Evolutionary conservation across 2,329 filamentous ascomycete species (phyloP).

Genomic region (Claviceps paspali): DNA sequence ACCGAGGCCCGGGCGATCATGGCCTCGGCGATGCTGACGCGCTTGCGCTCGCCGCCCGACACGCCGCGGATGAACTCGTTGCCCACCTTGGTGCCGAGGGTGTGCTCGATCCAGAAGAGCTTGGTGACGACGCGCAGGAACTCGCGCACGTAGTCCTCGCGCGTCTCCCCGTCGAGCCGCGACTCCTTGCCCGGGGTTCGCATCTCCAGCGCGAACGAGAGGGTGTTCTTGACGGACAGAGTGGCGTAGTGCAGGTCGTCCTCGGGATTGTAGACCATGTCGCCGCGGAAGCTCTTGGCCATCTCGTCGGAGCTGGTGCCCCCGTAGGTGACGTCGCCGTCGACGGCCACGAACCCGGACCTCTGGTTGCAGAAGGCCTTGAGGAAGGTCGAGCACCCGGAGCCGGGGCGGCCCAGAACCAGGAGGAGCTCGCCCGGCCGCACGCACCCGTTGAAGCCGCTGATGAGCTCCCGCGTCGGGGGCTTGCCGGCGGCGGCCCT

Average conservation of each 20-base stretch:
- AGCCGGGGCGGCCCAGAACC: slow-evolving; percentile 50
- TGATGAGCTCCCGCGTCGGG: slow-evolving; percentile 48
- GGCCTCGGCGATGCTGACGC: slow-evolving; percentile 59
- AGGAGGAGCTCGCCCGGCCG: slow-evolving; percentile 56
- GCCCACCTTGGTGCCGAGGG: slow-evolving; percentile 52
- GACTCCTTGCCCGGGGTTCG: slow-evolving; percentile 36
- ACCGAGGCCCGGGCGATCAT: slow-evolving; percentile 45
- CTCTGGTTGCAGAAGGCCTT: slow-evolving; percentile 60
- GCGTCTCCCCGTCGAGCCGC: slow-evolving; percentile 43
- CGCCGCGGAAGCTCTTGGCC: slow-evolving; percentile 39
- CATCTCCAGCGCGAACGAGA: slow-evolving; percentile 51
- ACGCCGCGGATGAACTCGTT: slow-evolving; percentile 51
- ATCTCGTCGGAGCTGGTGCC: slow-evolving; percentile 29
- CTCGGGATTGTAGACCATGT: slow-evolving; percentile 55
- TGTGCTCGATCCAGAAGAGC: slow-evolving; percentile 57
- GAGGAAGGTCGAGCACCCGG: slow-evolving; percentile 56
- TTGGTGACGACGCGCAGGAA: slow-evolving; percentile 48
- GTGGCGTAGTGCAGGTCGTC: slow-evolving; percentile 55
- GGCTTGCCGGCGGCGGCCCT: slow-evolving; percentile 37
- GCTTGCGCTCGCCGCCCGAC: slow-evolving; percentile 52
- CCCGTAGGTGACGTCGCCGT: slow-evolving; percentile 51
- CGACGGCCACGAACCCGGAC: slow-evolving; percentile 44
- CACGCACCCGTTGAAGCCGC: slow-evolving; percentile 50
- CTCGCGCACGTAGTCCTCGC: slow-evolving; percentile 36
- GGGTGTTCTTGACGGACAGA: slow-evolving; percentile 49